Evolutionary conservation across 352 stramenopile species (phyloP).

Genomic region (Globisporangium iwayamae): DNA sequence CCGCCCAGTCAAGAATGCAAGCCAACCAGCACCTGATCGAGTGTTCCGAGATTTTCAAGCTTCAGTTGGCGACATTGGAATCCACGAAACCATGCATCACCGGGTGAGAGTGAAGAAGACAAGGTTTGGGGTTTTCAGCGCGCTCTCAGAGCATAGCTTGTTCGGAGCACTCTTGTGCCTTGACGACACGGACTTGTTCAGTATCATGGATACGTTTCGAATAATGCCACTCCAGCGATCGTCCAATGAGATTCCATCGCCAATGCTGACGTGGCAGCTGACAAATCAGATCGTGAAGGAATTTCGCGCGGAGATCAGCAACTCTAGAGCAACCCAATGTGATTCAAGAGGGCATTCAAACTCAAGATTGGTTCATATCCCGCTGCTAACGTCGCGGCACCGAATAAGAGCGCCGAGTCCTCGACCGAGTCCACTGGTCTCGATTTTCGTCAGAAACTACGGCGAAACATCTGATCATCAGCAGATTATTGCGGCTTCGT

Average conservation of each 20-base stretch:
- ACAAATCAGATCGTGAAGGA: slow-evolving; percentile 40
- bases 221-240: not conserved
- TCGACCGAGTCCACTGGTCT: slow-evolving; percentile 31
- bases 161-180: slow-evolving; percentile 51
- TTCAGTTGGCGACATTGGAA: slow-evolving; percentile 29
- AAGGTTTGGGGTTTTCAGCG: slow-evolving; percentile 38
- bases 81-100: slow-evolving; percentile 30
- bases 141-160: slow-evolving; percentile 36
- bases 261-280: slow-evolving; percentile 54
- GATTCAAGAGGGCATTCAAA: not conserved
- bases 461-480: slow-evolving; percentile 24
- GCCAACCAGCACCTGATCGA: not conserved
- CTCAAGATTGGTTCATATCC: slow-evolving; percentile 16
- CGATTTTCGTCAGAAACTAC: slow-evolving; percentile 50
- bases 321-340: not conserved
- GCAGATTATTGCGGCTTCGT: slow-evolving; percentile 36
- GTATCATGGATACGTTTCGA: slow-evolving; percentile 22
- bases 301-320: slow-evolving; percentile 25
- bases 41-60: slow-evolving; percentile 39
- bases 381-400: slow-evolving; percentile 31
- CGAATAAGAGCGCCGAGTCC: slow-evolving; percentile 13
- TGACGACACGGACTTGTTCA: slow-evolving; percentile 30
- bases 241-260: slow-evolving; percentile 19
- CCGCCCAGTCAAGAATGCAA: slow-evolving; percentile 28
- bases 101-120: slow-evolving; percentile 1